Evolutionary conservation across 1,139 yeast species (phyloP), one percentile per base, ranked within the genome.

Genomic region (Yamadazyma atmosphaerica): DNA sequence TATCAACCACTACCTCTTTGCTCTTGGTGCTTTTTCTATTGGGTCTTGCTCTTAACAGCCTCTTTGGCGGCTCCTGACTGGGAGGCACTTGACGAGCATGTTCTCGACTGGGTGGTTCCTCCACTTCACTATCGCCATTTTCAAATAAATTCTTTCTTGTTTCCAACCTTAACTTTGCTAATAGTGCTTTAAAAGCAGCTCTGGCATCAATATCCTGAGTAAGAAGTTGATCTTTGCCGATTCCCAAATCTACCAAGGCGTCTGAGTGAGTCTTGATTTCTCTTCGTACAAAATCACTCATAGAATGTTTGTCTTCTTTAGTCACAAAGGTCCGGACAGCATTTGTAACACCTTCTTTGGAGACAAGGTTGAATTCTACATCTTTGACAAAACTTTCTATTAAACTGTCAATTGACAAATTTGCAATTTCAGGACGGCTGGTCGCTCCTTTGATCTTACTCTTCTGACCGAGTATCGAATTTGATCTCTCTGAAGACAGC

Each of bases 261-360:
- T 76, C 68, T 16, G 86, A 72, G 49, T 87, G 94, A 32, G 71
- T 71, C 17, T 69, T 72, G 42, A 89, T 68, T 42, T 90, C 88
- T 15, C 66, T 65, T 35, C 83, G 83, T 7, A 92, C 81, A 56
- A 83, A 88, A 32, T 74, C 76, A 40, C 77, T 79, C 38, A 92
- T 65, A 0, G 90, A 79, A 34, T 69, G 68, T 52, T 84, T 86
- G 52, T 90, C 96, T 44, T 89, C 97, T 48, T 86, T 86, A 32
- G 85, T 89, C 6, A 92, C 81, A 56, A 79, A 85, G 41, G 73
- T 75, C 40, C 77, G 74, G 1, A 90, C 79, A 0, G 95, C 92
- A 33, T 81, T 79, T 37, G 81, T 82, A 52, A 90, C 72, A 0
- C 94, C 95, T 16, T 71, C 64, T 48, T 86, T 95, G 0, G 90